phyloP scores from a whole-genome alignment of 805 yeast species.

The Candida succiphila region DNA sequence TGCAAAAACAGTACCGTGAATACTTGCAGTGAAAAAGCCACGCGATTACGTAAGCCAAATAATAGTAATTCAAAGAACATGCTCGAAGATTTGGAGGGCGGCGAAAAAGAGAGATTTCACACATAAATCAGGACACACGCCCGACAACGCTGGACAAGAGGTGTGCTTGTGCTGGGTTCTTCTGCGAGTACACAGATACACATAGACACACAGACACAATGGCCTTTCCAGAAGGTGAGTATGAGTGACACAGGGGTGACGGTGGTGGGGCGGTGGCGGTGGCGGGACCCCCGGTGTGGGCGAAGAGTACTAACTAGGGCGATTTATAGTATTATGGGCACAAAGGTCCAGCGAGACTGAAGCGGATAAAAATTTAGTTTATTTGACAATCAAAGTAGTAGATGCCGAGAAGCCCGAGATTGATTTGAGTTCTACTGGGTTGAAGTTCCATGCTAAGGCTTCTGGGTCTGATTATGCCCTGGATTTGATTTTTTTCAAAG shows the following conservation, averaged over 20 bases:
- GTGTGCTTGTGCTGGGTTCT: too few relatives aligned
- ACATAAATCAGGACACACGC: too few relatives aligned
- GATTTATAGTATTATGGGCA: conserved; percentile 88
- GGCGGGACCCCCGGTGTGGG: too few relatives aligned
- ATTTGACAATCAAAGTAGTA: conserved; percentile 61
- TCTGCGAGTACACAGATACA: too few relatives aligned
- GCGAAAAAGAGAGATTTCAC: too few relatives aligned
- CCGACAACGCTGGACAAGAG: too few relatives aligned
- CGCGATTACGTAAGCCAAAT: too few relatives aligned
- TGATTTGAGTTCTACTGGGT: conserved; percentile 43
- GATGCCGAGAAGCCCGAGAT: conserved; percentile 59
- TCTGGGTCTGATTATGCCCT: conserved; percentile 51
- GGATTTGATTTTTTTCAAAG: conserved; percentile 65
- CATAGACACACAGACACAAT: too few relatives aligned
- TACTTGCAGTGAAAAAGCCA: background rate
- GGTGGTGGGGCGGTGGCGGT: too few relatives aligned
- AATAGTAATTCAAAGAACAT: background rate
- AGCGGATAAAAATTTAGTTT: conserved; percentile 62
- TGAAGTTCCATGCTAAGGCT: conserved; percentile 41
- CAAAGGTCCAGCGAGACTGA: conserved; percentile 83
- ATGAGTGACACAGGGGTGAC: too few relatives aligned
- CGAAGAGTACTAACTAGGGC: too few relatives aligned
- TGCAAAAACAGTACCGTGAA: conserved; percentile 6
- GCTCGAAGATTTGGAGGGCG: background rate
- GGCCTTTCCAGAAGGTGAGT: too few relatives aligned